phyloP scores from a whole-genome alignment of 2,329 filamentous ascomycete species.

The Acephala macrosclerotiorum region DNA sequence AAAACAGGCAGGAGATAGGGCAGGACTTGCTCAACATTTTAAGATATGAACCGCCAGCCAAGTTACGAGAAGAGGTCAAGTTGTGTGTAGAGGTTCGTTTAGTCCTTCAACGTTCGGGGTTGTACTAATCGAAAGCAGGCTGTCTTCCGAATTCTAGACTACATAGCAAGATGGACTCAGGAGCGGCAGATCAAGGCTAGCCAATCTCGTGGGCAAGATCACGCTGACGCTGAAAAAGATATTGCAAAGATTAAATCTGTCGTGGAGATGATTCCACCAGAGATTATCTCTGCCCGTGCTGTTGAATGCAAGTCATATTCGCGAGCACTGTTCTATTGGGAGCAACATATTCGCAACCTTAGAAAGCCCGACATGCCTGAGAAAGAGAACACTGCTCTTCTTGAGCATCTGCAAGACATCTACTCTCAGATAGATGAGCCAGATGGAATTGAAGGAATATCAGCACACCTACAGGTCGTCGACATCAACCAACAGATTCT shows the following conservation, averaged over 20 bases:
- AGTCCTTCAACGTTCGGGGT: conserved; percentile 2
- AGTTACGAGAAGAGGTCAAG: conserved; percentile 78
- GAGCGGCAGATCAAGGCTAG: conserved; percentile 54
- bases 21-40: conserved; percentile 79
- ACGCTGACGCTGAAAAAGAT: conserved; percentile 44
- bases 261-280: conserved; percentile 71
- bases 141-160: conserved; percentile 90
- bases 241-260: conserved; percentile 74
- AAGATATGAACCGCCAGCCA: conserved; percentile 58
- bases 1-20: conserved; percentile 71
- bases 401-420: conserved; percentile 86
- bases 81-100: conserved; percentile 79
- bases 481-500: conserved; percentile 93
- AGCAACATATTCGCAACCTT: conserved; percentile 79
- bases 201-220: conserved; percentile 48
- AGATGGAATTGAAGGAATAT: conserved; percentile 94
- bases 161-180: conserved; percentile 89
- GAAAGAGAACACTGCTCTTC: conserved; percentile 65
- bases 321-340: conserved; percentile 90
- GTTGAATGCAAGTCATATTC: conserved; percentile 95
- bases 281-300: conserved; percentile 80
- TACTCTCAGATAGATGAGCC: conserved; percentile 98
- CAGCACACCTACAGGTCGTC: conserved; percentile 83
- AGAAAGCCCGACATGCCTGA: conserved; percentile 27
- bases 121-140: conserved; percentile 60